Evolutionary conservation across 1,139 yeast genomes (phyloP).

Genomic region (Kurtzmaniella natalensis): DNA sequence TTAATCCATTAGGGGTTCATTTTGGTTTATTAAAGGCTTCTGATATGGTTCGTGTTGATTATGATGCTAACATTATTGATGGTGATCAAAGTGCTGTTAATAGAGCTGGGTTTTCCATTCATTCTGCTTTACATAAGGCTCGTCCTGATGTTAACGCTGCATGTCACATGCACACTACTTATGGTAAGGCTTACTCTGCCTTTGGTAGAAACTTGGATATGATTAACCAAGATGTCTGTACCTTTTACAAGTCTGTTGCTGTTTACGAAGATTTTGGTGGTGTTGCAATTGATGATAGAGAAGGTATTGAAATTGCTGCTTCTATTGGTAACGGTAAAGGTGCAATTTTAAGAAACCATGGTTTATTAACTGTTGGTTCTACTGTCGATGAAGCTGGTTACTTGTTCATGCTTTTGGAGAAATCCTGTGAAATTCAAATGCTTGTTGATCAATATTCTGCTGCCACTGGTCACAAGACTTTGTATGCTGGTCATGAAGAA

Average conservation of each 20-base stretch:
- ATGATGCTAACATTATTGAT: constrained; percentile 64
- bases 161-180: constrained; percentile 71
- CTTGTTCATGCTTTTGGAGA: constrained; percentile 63
- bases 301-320: constrained; percentile 63
- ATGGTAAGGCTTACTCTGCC: constrained; percentile 73
- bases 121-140: constrained; percentile 69
- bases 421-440: constrained; percentile 67
- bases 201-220: constrained; percentile 71
- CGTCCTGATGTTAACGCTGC: constrained; percentile 81
- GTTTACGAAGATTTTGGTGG: constrained; percentile 76
- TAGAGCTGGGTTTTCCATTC: constrained; percentile 80
- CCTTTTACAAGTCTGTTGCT: constrained; percentile 60
- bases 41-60: constrained; percentile 76
- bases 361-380: constrained; percentile 68
- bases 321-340: constrained; percentile 65
- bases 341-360: constrained; percentile 72
- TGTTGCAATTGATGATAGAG: constrained; percentile 70
- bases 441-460: constrained; percentile 39
- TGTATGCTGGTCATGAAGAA: constrained; percentile 61
- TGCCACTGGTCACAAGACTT: constrained; percentile 22
- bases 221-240: constrained; percentile 76
- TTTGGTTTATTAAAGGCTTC: constrained; percentile 64
- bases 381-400: constrained; percentile 85
- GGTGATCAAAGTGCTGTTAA: constrained; percentile 66
- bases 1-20: constrained; percentile 72